Evolutionary conservation across 805 yeast genomes (phyloP).

Genomic region (Teunomyces pallodes): DNA sequence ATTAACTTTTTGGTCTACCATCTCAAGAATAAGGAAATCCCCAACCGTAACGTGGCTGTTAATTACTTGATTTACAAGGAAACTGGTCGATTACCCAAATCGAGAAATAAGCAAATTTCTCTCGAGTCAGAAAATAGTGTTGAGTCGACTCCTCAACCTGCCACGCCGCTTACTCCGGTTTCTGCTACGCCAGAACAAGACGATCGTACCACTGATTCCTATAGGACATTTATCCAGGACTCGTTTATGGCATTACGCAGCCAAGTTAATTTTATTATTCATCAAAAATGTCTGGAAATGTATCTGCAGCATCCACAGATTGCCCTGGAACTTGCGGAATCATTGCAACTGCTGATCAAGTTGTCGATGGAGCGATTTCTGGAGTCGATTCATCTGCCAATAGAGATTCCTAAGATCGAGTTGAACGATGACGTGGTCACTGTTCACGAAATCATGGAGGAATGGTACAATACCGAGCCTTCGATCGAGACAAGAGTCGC

Average conservation of each 20-base stretch:
- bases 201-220: background rate
- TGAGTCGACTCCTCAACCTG: conserved; percentile 1
- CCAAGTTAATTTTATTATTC: background rate
- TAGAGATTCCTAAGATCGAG: conserved; percentile 5
- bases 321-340: background rate
- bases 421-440: conserved; percentile 13
- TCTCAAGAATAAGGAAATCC: conserved; percentile 12
- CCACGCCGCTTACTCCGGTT: background rate
- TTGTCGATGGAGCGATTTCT: conserved; percentile 1
- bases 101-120: background rate
- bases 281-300: conserved; percentile 2
- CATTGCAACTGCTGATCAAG: conserved; percentile 3
- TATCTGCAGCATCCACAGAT: conserved; percentile 2
- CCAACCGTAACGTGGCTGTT: conserved; percentile 12
- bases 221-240: background rate
- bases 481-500: conserved; percentile 8
- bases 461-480: conserved; percentile 12
- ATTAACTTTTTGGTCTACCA: conserved; percentile 14
- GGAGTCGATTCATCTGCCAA: conserved; percentile 4
- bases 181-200: background rate
- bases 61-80: conserved; percentile 12
- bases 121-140: background rate
- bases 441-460: conserved; percentile 12
- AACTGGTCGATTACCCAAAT: conserved; percentile 5
- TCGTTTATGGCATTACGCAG: background rate